phyloP scores from a whole-genome alignment of 2,329 filamentous ascomycete genomes.

The Xylariaceae sp. region DNA sequence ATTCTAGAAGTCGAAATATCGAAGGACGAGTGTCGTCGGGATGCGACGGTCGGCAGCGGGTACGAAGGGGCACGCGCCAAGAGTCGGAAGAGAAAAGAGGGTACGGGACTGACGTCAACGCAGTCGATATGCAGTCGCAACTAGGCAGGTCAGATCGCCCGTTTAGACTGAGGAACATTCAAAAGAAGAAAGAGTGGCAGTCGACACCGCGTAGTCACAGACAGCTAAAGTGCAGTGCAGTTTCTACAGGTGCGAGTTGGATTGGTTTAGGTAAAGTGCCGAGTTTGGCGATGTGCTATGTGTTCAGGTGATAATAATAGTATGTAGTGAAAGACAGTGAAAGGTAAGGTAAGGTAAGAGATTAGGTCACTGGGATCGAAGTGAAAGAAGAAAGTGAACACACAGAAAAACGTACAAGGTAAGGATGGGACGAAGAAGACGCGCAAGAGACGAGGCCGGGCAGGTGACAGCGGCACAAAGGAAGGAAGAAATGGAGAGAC shows the following conservation, averaged over 20 bases:
- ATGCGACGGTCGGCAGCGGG: constrained; percentile 19
- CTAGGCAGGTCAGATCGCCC: background rate
- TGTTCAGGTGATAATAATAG: background rate
- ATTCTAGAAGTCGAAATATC: constrained; percentile 20
- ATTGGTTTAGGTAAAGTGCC: background rate
- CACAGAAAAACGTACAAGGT: constrained; percentile 3
- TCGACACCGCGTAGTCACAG: constrained; percentile 1
- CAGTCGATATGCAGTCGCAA: background rate
- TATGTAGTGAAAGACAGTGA: background rate
- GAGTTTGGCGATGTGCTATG: background rate
- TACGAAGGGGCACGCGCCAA: background rate
- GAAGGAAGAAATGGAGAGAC: constrained; percentile 7
- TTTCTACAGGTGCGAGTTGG: constrained; percentile 7
- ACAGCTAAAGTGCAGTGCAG: background rate
- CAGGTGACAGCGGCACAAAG: constrained; percentile 10
- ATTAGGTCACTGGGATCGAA: background rate
- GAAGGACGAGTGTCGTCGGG: constrained; percentile 21
- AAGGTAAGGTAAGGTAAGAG: background rate
- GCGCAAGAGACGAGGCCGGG: background rate
- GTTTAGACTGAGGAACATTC: background rate
- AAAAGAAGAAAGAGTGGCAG: constrained; percentile 10
- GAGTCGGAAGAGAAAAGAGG: background rate
- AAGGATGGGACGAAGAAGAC: constrained; percentile 6
- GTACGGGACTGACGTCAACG: background rate
- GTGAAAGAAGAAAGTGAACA: constrained; percentile 1